Conservation (phyloP, 2,329 filamentous ascomycete genomes). For the Ophiostoma ulmi region DNA sequence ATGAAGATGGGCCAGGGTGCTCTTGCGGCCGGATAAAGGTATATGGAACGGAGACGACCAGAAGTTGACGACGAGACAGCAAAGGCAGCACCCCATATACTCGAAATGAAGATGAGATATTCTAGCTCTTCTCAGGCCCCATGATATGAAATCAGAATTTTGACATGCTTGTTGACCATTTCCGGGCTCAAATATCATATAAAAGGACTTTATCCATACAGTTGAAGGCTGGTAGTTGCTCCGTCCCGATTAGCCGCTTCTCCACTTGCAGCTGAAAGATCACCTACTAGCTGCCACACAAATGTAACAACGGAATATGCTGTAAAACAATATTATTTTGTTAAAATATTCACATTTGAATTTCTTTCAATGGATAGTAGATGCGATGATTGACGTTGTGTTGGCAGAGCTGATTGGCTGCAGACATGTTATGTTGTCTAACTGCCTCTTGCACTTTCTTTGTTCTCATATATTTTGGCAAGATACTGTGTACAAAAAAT, state of each 20-base stretch:
- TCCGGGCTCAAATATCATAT: background rate
- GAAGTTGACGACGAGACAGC: background rate
- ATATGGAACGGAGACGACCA: background rate
- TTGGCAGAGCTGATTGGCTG: too few species aligned
- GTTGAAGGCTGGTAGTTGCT: background rate
- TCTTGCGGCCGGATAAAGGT: background rate
- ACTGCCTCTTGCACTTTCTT: too few species aligned
- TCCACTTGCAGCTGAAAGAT: background rate
- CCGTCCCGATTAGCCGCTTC: background rate
- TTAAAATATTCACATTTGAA: too few species aligned
- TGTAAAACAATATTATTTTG: background rate
- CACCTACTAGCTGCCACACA: background rate
- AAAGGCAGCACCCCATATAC: background rate
- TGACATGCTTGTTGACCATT: background rate
- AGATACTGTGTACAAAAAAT: too few species aligned
- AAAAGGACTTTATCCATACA: background rate
- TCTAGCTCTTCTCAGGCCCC: background rate
- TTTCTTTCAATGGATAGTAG: too few species aligned
- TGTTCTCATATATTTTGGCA: too few species aligned
- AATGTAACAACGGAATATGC: background rate
- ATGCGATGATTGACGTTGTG: too few species aligned
- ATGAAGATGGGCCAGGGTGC: background rate
- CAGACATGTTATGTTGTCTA: too few species aligned
- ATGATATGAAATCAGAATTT: background rate
- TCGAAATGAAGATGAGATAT: background rate